phyloP scores from a whole-genome alignment of 2,329 filamentous ascomycete species.

The Aspergillus unguis region DNA sequence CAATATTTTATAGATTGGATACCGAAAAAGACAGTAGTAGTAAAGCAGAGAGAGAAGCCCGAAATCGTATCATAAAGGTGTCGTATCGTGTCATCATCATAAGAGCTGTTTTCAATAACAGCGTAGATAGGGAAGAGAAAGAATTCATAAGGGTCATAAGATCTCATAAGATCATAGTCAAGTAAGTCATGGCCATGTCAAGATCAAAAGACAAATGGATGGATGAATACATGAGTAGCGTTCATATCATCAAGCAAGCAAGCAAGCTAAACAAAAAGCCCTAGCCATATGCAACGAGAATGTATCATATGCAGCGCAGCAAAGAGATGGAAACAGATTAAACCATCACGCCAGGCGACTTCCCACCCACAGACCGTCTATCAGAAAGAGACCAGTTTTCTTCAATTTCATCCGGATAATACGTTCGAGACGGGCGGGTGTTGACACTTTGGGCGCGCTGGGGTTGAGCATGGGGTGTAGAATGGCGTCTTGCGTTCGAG shows the following conservation, averaged over 20 bases:
- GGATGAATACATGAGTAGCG: no score
- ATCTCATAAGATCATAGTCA: no score
- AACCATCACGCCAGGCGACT: constrained; percentile 9
- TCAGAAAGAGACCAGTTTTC: constrained; percentile 14
- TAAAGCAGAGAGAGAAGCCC: no score
- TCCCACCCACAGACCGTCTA: constrained; percentile 11
- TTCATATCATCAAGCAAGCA: background rate
- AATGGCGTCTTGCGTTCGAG: background rate
- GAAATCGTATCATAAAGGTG: no score
- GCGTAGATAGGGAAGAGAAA: no score
- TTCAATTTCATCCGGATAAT: constrained; percentile 34
- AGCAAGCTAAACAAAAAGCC: background rate
- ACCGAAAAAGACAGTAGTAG: no score
- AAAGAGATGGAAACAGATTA: background rate
- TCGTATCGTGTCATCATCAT: no score
- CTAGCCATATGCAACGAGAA: background rate
- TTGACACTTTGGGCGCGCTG: constrained; percentile 25
- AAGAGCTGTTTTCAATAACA: no score
- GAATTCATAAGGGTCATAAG: no score
- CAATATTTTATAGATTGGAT: no score
- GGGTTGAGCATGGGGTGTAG: constrained; percentile 26
- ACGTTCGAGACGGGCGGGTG: constrained; percentile 14
- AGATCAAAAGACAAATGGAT: no score
- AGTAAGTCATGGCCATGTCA: no score
- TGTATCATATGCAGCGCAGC: background rate